Conservation (phyloP, 1,139 yeast species). For the Arxiozyma telluris region DNA sequence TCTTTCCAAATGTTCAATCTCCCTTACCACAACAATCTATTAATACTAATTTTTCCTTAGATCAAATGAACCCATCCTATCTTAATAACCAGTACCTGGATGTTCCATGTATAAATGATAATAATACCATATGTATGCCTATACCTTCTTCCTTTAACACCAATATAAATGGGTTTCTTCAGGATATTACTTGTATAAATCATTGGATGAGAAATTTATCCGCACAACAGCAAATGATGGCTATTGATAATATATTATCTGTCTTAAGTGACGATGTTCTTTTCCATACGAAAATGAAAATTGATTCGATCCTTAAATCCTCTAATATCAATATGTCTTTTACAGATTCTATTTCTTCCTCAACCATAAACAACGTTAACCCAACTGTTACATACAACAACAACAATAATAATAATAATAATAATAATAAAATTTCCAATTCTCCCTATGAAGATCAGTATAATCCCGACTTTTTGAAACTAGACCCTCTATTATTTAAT, state of each 20-base stretch:
- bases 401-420: too few relatives aligned
- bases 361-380: not conserved
- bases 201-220: conserved; percentile 53
- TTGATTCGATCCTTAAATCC: conserved; percentile 13
- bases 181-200: conserved; percentile 44
- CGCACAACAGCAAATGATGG: conserved; percentile 48
- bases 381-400: not conserved
- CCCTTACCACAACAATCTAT: not conserved
- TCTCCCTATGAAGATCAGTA: not conserved
- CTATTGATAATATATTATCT: conserved; percentile 50
- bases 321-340: not conserved
- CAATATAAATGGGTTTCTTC: conserved; percentile 30
- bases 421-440: not conserved
- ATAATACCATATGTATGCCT: conserved; percentile 17
- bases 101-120: conserved; percentile 3
- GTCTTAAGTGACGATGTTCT: conserved; percentile 42
- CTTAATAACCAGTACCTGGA: not conserved
- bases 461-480: not conserved
- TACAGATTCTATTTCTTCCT: not conserved
- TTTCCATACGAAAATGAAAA: conserved; percentile 37
- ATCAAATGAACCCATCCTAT: conserved; percentile 21
- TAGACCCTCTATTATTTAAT: conserved; percentile 11
- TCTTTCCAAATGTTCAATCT: conserved; percentile 1
- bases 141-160: not conserved
- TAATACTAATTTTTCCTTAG: not conserved